A percentile compares a stretch with the other conserved stretches of the same genome.
Conservation (phyloP, 2,329 filamentous ascomycete genomes). For the Microcyclosporella mali region DNA sequence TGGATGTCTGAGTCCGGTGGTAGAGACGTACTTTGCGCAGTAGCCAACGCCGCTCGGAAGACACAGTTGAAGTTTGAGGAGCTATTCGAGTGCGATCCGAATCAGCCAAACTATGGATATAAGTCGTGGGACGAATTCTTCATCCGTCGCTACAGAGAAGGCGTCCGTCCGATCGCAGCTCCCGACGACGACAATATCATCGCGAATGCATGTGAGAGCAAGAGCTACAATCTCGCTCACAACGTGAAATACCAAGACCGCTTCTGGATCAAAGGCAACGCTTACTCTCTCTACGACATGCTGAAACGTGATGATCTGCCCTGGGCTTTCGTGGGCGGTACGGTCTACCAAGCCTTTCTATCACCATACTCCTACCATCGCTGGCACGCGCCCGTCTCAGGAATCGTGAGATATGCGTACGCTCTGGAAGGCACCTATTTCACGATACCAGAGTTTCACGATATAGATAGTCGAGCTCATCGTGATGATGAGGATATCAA, state of each 20-base stretch:
- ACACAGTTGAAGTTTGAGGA: slow-evolving; percentile 38
- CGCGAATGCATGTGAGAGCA: slow-evolving; percentile 60
- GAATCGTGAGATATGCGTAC: slow-evolving; percentile 40
- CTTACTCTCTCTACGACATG: slow-evolving; percentile 49
- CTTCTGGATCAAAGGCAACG: slow-evolving; percentile 64
- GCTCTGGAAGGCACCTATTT: slow-evolving; percentile 9
- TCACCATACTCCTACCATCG: slow-evolving; percentile 62
- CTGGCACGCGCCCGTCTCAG: slow-evolving; percentile 62
- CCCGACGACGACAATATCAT: slow-evolving; percentile 48
- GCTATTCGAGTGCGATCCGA: slow-evolving; percentile 56
- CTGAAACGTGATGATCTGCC: slow-evolving; percentile 50
- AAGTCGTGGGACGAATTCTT: slow-evolving; percentile 67
- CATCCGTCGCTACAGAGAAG: slow-evolving; percentile 41
- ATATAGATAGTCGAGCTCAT: background rate
- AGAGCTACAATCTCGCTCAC: slow-evolving; percentile 46
- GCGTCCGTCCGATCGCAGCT: slow-evolving; percentile 50
- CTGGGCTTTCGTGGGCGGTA: slow-evolving; percentile 54
- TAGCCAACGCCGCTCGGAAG: slow-evolving; percentile 3
- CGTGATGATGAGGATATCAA: background rate
- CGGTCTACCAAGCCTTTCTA: slow-evolving; percentile 64
- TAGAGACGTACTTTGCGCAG: too few species aligned
- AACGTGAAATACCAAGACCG: slow-evolving; percentile 50
- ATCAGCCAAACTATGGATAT: slow-evolving; percentile 51
- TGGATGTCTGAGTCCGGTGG: too few species aligned
- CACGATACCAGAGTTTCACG: slow-evolving; percentile 35